Conservation (phyloP, 306 rosid species). For the Cotoneaster glaucophyllus region DNA sequence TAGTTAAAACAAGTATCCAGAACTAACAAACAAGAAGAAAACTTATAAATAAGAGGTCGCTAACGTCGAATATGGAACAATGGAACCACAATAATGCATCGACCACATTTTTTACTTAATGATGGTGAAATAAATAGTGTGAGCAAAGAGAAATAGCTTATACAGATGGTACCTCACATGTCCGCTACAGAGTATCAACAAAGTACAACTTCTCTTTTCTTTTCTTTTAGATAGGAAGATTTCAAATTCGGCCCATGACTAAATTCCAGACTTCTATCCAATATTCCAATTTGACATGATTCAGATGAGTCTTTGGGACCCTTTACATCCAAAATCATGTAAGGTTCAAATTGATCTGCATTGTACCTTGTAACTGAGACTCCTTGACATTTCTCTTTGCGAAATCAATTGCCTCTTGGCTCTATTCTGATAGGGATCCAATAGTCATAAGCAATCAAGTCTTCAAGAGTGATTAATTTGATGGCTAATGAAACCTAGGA, state of each 20-base stretch:
- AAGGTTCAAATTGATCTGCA: slow-evolving; percentile 9
- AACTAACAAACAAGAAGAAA: background rate
- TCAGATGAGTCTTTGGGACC: background rate
- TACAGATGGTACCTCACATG: background rate
- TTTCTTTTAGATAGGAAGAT: background rate
- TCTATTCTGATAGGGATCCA: slow-evolving; percentile 27
- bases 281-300: slow-evolving; percentile 1
- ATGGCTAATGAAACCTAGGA: slow-evolving; percentile 7
- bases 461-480: slow-evolving; percentile 6
- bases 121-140: background rate
- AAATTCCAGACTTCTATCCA: background rate
- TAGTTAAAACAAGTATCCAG: background rate
- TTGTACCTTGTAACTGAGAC: slow-evolving; percentile 27
- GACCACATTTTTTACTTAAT: background rate
- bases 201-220: no score
- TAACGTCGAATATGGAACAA: background rate
- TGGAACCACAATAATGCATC: background rate
- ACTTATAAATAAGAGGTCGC: background rate
- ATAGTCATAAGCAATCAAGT: slow-evolving; percentile 19
- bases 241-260: background rate
- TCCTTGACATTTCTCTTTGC: slow-evolving; percentile 15
- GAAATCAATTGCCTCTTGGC: slow-evolving; percentile 29
- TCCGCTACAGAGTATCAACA: background rate
- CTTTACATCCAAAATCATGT: slow-evolving; percentile 6
- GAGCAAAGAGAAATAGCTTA: background rate